Conservation (phyloP, 2,329 filamentous ascomycete species). For the Trichoderma sp. region DNA sequence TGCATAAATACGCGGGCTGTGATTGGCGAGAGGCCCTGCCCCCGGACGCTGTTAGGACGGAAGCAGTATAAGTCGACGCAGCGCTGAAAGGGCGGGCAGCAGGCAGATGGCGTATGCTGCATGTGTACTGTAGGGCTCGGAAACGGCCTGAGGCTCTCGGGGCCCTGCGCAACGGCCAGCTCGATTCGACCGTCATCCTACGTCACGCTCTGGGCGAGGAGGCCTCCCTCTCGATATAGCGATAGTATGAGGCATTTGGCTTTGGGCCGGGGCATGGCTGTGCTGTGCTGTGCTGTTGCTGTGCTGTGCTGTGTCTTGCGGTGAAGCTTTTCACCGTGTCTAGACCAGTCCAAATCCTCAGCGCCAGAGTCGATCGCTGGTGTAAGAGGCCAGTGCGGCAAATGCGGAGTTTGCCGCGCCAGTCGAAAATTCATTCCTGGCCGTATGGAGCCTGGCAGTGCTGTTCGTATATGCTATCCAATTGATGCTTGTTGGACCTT, state of each 20-base stretch:
- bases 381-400: neutral
- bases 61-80: conserved; percentile 1
- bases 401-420: neutral
- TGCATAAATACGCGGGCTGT: conserved; percentile 17
- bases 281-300: neutral
- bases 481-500: neutral
- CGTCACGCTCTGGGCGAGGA: conserved; percentile 24
- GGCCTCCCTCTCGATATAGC: conserved; percentile 3
- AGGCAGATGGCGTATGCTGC: no score
- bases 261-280: conserved; percentile 25
- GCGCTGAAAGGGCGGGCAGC: neutral
- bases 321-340: conserved; percentile 26
- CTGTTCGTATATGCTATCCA: neutral
- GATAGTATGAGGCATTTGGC: conserved; percentile 29
- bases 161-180: neutral
- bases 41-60: neutral
- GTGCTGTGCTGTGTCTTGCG: conserved; percentile 10
- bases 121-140: neutral
- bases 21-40: conserved; percentile 20
- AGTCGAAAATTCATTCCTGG: neutral
- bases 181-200: conserved; percentile 28
- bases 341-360: conserved; percentile 19
- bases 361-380: neutral
- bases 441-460: neutral
- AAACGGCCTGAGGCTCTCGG: conserved; percentile 20